phyloP scores from a whole-genome alignment of 805 yeast species.

The Suhomyces sp. region DNA sequence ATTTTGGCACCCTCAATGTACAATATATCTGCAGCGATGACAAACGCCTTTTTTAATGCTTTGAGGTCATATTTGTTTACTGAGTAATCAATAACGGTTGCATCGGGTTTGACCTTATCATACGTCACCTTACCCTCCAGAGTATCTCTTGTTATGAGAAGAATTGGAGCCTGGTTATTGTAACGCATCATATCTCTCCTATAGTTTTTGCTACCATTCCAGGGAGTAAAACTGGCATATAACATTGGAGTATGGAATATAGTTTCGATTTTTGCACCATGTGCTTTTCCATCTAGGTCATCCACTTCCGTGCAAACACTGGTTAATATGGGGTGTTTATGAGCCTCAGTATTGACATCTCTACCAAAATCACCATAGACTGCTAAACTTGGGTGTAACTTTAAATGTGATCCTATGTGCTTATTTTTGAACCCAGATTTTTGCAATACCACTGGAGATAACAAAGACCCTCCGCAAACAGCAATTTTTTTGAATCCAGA shows the following conservation, averaged over 20 bases:
- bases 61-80: conserved; percentile 16
- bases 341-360: conserved; percentile 15
- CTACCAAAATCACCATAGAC: conserved; percentile 13
- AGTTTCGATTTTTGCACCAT: conserved; percentile 22
- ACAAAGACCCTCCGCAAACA: conserved; percentile 18
- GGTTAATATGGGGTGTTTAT: conserved; percentile 19
- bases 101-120: conserved; percentile 13
- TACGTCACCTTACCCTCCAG: conserved; percentile 15
- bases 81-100: conserved; percentile 15
- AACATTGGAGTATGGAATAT: conserved; percentile 17
- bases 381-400: conserved; percentile 20
- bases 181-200: conserved; percentile 15
- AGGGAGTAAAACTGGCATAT: conserved; percentile 17
- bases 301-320: conserved; percentile 18
- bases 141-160: conserved; percentile 20
- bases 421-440: conserved; percentile 22
- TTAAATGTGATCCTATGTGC: conserved; percentile 21
- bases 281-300: conserved; percentile 21
- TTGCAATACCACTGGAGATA: conserved; percentile 21
- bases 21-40: conserved; percentile 18
- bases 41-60: conserved; percentile 13
- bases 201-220: conserved; percentile 14
- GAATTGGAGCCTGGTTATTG: conserved; percentile 15
- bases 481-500: conserved; percentile 17
- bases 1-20: conserved; percentile 24